Evolutionary conservation across 1,284 basidiomycete species (phyloP), one percentile per base, ranked within the genome.

Genomic region (Leucoagaricus sp.): DNA sequence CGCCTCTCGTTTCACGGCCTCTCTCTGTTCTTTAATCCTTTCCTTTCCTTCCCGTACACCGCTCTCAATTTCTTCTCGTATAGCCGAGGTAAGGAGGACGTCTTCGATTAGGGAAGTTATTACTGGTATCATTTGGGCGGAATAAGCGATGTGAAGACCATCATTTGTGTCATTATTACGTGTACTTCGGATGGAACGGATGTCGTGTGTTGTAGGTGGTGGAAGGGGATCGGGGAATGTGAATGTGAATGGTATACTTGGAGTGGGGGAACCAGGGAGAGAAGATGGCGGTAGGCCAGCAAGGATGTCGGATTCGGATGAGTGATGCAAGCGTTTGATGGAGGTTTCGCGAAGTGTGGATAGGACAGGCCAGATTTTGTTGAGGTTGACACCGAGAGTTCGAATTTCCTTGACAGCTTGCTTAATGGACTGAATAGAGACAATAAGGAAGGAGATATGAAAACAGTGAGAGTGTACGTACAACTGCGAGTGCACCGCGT

Each of bases 91-190:
- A 38, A 76, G 68, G 8, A 84, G 62, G 0, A 74, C 76, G 6
- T 70, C 69, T 45, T 86, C 76, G 15, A 87, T 75, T n/a, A 92
- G 72, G 1, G 80, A 77, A 2, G 75, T 61, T 33, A 91, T 64
- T 17, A 88, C 76, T 25, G 87, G 87, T 13, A 91, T 71, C 60
- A 91, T 75, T 63, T 91, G 89, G 2, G 77, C 76, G 0, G 87
- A 76, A 47, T 75, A 53, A 72, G 73, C 47, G 64, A 76, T 53
- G 69, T 75, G 54, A 75, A 75, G 23, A 74, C 76, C 53, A 64
- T 73, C 51, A 67, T 61, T 51, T n/a, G 44, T 34, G 25, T 45
- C 55, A 45, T 51, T 51, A 8, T 45, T 45, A 21, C 55, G 55
- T 3, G 49, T 57, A 34, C 49, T 57, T 47, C 55, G 49, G 28